phyloP scores from a whole-genome alignment of 768 basidiomycete genomes.

The Exidia glandulosa region DNA sequence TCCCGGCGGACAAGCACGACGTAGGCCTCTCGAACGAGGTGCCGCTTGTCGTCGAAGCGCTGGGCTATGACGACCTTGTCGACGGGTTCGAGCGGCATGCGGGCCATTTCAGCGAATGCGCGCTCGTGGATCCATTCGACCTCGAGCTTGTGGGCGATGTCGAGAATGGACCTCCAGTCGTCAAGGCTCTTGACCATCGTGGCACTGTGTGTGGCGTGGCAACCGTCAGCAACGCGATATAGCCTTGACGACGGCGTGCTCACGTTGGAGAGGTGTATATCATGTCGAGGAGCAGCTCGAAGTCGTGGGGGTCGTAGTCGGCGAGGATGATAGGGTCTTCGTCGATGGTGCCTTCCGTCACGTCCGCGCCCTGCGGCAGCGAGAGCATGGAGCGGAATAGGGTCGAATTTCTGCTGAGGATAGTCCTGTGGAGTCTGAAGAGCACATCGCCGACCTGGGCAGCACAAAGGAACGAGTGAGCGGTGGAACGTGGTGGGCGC shows the following conservation, averaged over 20 bases:
- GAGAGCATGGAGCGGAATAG: conserved; percentile 66
- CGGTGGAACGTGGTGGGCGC: not conserved
- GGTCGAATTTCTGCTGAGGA: conserved; percentile 54
- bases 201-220: not conserved
- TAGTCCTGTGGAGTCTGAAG: conserved; percentile 66
- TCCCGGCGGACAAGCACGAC: not conserved
- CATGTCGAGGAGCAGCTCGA: not conserved
- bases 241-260: not conserved
- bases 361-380: conserved; percentile 34
- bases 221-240: not conserved
- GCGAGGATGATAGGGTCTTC: not conserved
- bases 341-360: not conserved
- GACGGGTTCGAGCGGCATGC: not conserved
- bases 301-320: not conserved
- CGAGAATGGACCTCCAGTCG: not conserved
- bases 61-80: not conserved
- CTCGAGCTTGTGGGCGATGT: not conserved
- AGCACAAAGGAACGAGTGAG: not conserved
- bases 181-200: not conserved
- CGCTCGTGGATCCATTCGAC: not conserved
- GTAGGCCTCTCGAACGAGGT: not conserved
- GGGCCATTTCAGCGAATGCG: not conserved
- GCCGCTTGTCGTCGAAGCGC: not conserved
- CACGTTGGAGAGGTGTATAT: not conserved
- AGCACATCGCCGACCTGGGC: conserved; percentile 15